Evolutionary conservation across 164 flowering plant species (phyloP), one percentile per base, ranked within the genome.

Genomic region (Vitis cinerea): DNA sequence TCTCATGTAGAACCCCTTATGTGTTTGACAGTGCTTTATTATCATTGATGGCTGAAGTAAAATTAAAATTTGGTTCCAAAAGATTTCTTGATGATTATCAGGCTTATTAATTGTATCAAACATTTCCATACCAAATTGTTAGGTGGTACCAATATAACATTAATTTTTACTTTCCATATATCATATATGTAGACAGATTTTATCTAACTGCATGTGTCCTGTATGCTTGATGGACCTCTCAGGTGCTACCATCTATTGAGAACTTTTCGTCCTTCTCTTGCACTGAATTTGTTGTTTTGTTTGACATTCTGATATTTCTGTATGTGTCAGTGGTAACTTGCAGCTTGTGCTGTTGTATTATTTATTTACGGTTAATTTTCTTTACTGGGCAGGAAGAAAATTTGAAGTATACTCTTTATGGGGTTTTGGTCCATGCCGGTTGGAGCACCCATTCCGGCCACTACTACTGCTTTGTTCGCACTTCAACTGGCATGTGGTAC

Each of bases 401-500:
- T 70, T 72, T 91, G 66, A 91, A 85, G 71, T 93, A 91, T 81
- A 86, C 93, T 1, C 90, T 95, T 14, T 95, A 93, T 80, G 99
- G 98, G 74, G 97, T 93, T 72, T 82, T 93, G 49, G 98, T 95
- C 71, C 98, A 93, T 86, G 84, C 80, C 15, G 99, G 98, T 61
- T 86, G 86, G 83, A 91, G 87, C 76, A 91, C 91, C 29, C 95
- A 78, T 79, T 90, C 96, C 23, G 98, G 98, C 17, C 98, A 95
- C 65, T 96, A 93, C 71, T 86, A 84, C 72, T 89, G 97, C 77
- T 96, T 79, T 84, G 90, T 96, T 51, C 97, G 99, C 61, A 96
- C 98, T 57, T 90, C 99, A 68, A 88, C 80, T 74, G 97, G 97
- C 64, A 82, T 87, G 80, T 96, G 99, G 99, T 83, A 96, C 77